Conservation (phyloP, 805 yeast species). For the Saccharomyces paradoxus region DNA sequence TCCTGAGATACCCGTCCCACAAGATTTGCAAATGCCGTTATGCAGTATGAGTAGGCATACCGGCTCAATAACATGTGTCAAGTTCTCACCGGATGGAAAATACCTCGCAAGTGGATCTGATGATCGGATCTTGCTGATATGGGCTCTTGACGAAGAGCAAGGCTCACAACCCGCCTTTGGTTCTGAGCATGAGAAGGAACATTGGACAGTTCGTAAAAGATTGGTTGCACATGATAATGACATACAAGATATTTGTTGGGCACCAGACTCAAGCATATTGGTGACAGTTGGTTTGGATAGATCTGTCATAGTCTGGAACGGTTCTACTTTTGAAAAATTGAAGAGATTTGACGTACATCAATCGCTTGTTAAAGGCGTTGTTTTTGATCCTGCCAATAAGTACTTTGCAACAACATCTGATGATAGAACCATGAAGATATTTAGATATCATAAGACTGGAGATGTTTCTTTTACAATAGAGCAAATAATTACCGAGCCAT, state of each 20-base stretch:
- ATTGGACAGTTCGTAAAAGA: constrained; percentile 89
- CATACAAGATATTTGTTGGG: constrained; percentile 96
- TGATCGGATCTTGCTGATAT: constrained; percentile 80
- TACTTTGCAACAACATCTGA: constrained; percentile 96
- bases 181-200: constrained; percentile 68
- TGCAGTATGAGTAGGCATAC: constrained; percentile 92
- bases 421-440: constrained; percentile 82
- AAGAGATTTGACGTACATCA: constrained; percentile 88
- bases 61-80: constrained; percentile 91
- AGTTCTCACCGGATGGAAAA: constrained; percentile 87
- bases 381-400: constrained; percentile 96
- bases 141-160: constrained; percentile 79
- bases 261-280: constrained; percentile 83
- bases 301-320: constrained; percentile 89
- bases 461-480: constrained; percentile 83
- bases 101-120: constrained; percentile 93
- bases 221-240: constrained; percentile 96
- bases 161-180: constrained; percentile 50
- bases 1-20: constrained; percentile 6
- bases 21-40: constrained; percentile 42
- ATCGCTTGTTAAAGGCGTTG: constrained; percentile 91
- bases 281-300: constrained; percentile 94
- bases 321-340: constrained; percentile 75
- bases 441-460: constrained; percentile 68
- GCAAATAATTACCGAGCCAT: constrained; percentile 74